phyloP scores from a whole-genome alignment of 495 filamentous ascomycete species.

The Chlorociboria aeruginascens region DNA sequence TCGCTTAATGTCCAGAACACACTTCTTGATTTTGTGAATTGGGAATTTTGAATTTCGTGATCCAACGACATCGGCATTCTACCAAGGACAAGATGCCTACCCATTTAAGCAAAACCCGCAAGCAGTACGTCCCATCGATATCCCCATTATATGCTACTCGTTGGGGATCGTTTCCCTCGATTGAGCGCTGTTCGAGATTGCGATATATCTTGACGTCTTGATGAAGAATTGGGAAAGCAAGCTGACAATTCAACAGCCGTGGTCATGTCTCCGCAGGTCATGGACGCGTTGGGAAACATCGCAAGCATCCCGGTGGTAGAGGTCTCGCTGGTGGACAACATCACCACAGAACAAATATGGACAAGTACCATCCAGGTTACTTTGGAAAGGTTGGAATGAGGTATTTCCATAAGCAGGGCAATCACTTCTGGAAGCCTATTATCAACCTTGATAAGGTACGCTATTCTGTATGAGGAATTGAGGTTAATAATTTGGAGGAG shows the following conservation, averaged over 20 bases:
- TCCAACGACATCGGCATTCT: conserved; percentile 8
- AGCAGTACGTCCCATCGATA: conserved; percentile 49
- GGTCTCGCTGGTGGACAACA: conserved; percentile 96
- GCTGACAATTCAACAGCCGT: conserved; percentile 43
- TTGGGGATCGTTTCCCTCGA: conserved; percentile 2
- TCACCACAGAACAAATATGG: conserved; percentile 89
- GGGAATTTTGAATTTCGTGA: conserved; percentile 8
- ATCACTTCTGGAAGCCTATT: conserved; percentile 73
- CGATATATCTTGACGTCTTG: not conserved
- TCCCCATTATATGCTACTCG: conserved; percentile 9
- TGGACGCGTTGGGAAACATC: conserved; percentile 86
- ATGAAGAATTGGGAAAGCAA: not conserved
- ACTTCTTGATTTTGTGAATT: not conserved
- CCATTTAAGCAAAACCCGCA: conserved; percentile 69
- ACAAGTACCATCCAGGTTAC: conserved; percentile 94
- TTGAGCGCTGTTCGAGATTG: conserved; percentile 2
- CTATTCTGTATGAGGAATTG: conserved; percentile 8
- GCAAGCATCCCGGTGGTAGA: conserved; percentile 88
- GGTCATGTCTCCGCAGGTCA: conserved; percentile 91
- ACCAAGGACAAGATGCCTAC: conserved; percentile 57
- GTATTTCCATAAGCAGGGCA: conserved; percentile 82
- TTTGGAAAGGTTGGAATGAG: conserved; percentile 98
- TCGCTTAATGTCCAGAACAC: not conserved
- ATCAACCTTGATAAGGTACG: conserved; percentile 24
- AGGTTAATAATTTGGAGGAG: conserved; percentile 22